These are phyloP conservation scores for Curvularia lunata DNA, from an alignment of 2,329 filamentous ascomycete species.

Conservation along the genomic window DNA sequence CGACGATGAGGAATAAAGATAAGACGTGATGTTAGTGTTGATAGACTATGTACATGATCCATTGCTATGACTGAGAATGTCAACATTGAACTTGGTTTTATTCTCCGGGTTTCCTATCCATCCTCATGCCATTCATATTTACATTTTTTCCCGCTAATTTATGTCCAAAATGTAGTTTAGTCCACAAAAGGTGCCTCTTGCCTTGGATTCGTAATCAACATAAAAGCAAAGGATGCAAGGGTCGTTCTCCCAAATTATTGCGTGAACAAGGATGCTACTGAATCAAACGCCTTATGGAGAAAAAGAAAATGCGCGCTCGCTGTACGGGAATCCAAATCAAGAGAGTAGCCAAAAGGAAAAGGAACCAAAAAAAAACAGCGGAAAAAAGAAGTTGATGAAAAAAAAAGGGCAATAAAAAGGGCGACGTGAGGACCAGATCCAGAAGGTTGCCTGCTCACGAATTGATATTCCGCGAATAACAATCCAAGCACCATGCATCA, in stretches of 20 bases:
- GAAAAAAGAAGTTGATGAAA: neutral
- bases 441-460: slow-evolving; percentile 12
- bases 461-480: slow-evolving; percentile 47
- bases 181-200: neutral
- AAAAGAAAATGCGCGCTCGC: neutral
- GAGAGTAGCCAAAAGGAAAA: neutral
- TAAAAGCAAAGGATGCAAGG: neutral
- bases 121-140: neutral
- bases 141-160: neutral
- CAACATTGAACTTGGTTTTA: neutral
- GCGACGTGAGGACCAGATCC: neutral
- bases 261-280: neutral
- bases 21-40: neutral
- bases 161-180: neutral
- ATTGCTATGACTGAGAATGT: neutral
- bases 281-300: neutral
- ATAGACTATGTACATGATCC: neutral
- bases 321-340: neutral
- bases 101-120: neutral
- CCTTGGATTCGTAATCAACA: neutral
- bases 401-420: neutral
- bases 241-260: neutral
- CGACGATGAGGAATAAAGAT: slow-evolving; percentile 7
- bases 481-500: slow-evolving; percentile 71
- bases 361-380: neutral